Percentiles rank a stretch among this genome's conserved stretches.
Conservation (phyloP, 1,284 basidiomycete genomes). For the Mycosarcoma mackinlayi region DNA sequence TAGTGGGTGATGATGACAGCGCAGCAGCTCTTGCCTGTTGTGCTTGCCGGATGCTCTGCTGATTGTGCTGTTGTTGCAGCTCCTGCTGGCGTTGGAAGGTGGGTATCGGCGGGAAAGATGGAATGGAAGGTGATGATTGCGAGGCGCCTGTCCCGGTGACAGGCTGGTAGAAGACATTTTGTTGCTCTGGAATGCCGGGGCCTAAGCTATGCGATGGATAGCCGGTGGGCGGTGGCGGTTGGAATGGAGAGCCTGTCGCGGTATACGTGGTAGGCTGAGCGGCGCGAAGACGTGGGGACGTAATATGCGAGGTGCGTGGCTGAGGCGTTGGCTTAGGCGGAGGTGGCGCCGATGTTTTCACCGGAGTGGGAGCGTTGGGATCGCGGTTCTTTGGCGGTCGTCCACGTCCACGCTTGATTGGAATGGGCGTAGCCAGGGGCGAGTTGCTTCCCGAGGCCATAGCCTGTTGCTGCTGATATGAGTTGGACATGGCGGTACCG, state of each 20-base stretch:
- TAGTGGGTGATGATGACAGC: slow-evolving; percentile 18
- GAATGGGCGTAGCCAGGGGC: slow-evolving; percentile 30
- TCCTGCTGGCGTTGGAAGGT: slow-evolving; percentile 40
- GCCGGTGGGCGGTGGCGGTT: slow-evolving; percentile 25
- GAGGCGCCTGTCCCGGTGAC: slow-evolving; percentile 11
- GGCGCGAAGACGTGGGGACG: slow-evolving; percentile 38
- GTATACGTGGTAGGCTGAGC: slow-evolving; percentile 15
- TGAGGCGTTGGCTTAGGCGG: slow-evolving; percentile 39
- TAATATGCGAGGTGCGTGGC: slow-evolving; percentile 43
- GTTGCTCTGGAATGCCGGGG: slow-evolving; percentile 42
- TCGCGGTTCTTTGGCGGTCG: slow-evolving; percentile 51
- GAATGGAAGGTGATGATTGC: slow-evolving; percentile 24
- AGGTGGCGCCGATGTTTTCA: slow-evolving; percentile 17
- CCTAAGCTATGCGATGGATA: slow-evolving; percentile 32
- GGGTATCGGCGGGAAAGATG: slow-evolving; percentile 35
- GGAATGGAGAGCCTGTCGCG: slow-evolving; percentile 35
- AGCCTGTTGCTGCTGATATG: slow-evolving; percentile 45
- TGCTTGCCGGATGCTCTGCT: slow-evolving; percentile 22
- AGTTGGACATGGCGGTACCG: slow-evolving; percentile 37
- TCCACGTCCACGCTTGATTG: slow-evolving; percentile 46
- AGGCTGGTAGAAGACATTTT: slow-evolving; percentile 41
- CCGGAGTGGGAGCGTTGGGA: slow-evolving; percentile 26
- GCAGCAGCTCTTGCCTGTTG: slow-evolving; percentile 25
- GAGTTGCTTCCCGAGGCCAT: slow-evolving; percentile 49
- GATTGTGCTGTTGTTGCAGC: slow-evolving; percentile 45